These are phyloP conservation scores for Aurinia saxatilis DNA, from an alignment of 345 rosid genomes.

Conservation along the genomic window DNA sequence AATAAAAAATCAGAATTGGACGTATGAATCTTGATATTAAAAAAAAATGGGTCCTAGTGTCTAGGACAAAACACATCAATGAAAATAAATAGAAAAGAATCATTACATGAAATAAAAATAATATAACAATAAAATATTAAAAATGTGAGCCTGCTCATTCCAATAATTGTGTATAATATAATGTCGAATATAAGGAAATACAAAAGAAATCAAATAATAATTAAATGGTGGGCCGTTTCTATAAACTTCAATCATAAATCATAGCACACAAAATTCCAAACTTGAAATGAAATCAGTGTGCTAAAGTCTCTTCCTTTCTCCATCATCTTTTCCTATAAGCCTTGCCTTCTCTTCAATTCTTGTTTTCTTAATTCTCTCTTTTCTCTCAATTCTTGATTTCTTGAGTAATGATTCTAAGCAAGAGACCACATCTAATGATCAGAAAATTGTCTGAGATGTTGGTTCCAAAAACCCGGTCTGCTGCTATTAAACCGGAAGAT, in stretches of 20 bases:
- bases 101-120: neutral
- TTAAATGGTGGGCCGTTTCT: constrained; percentile 18
- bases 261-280: constrained; percentile 28
- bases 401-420: constrained; percentile 31
- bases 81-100: neutral
- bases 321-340: constrained; percentile 20
- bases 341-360: neutral
- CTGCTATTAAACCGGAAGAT: constrained; percentile 30
- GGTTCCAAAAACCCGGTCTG: constrained; percentile 39
- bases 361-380: no score
- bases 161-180: constrained; percentile 20
- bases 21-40: constrained; percentile 24
- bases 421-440: constrained; percentile 59
- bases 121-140: no score
- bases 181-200: constrained; percentile 3
- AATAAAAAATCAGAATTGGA: constrained; percentile 14
- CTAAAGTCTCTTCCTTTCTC: constrained; percentile 18
- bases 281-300: constrained; percentile 26
- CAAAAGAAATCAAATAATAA: neutral
- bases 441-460: constrained; percentile 58
- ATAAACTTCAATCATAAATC: constrained; percentile 24
- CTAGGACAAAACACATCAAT: constrained; percentile 18
- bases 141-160: constrained; percentile 24
- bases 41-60: constrained; percentile 3
- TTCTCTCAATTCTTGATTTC: neutral